A percentile compares a stretch with the other conserved stretches of the same genome.
Conservation (phyloP, 2,329 filamentous ascomycete genomes). For the Pseudocercospora fijiensis region DNA sequence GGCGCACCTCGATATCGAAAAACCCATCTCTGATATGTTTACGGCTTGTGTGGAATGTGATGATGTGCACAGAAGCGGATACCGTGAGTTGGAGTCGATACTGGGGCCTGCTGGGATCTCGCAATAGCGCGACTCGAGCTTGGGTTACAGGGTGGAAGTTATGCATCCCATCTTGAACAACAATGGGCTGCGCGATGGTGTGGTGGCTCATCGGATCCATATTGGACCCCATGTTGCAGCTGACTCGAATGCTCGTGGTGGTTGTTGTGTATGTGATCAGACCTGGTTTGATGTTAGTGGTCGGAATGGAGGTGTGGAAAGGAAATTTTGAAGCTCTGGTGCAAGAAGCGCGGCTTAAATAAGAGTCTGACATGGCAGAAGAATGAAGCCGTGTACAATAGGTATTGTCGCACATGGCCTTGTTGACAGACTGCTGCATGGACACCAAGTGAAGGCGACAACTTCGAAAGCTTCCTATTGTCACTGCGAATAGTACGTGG, state of each 20-base stretch:
- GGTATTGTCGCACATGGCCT: background rate
- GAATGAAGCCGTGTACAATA: background rate
- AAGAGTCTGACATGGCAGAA: background rate
- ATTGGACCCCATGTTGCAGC: background rate
- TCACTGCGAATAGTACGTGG: background rate
- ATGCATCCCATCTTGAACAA: background rate
- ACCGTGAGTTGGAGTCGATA: background rate
- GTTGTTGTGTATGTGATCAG: background rate
- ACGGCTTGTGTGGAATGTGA: background rate
- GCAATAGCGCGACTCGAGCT: background rate
- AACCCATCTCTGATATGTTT: background rate
- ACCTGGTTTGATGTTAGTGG: background rate
- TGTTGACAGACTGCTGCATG: background rate
- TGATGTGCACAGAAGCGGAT: background rate
- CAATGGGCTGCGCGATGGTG: background rate
- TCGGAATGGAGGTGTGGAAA: background rate
- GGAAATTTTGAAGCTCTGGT: background rate
- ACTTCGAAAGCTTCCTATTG: background rate
- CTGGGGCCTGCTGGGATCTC: background rate
- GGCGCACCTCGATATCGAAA: background rate
- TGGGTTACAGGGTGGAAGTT: background rate
- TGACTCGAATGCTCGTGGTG: background rate
- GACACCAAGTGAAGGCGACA: background rate
- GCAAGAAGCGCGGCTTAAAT: background rate
- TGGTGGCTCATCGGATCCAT: background rate